A percentile compares a stretch with the other conserved stretches of the same genome.
Conservation (phyloP, 768 basidiomycete species). For the Suillus lakei region DNA sequence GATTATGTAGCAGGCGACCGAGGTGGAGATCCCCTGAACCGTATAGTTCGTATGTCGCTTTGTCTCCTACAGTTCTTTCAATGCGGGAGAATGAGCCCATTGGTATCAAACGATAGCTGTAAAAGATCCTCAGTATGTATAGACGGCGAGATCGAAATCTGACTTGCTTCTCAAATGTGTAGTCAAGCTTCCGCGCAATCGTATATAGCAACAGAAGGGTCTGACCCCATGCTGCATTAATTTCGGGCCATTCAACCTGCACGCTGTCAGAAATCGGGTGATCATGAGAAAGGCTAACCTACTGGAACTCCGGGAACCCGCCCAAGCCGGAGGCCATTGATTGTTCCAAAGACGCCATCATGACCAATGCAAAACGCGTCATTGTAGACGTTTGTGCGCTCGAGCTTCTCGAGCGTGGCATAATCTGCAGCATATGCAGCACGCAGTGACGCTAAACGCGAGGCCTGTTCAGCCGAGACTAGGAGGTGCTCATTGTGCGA, state of each 20-base stretch:
- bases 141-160: neutral
- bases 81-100: constrained; percentile 96
- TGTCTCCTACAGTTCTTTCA: constrained; percentile 81
- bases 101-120: constrained; percentile 87
- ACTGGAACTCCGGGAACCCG: constrained; percentile 85
- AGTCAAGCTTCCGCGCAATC: constrained; percentile 90
- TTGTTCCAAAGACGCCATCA: constrained; percentile 96
- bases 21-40: constrained; percentile 93
- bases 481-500: constrained; percentile 75
- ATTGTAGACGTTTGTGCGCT: constrained; percentile 93
- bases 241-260: constrained; percentile 97
- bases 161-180: constrained; percentile 81
- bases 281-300: constrained; percentile 31
- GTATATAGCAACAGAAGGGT: constrained; percentile 91
- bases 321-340: constrained; percentile 92
- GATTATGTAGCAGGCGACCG: constrained; percentile 88
- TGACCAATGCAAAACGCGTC: constrained; percentile 96
- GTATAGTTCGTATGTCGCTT: constrained; percentile 88
- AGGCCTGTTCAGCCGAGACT: constrained; percentile 64
- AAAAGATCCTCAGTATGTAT: constrained; percentile 15
- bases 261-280: constrained; percentile 18
- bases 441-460: constrained; percentile 72
- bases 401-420: constrained; percentile 79
- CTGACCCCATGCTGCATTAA: constrained; percentile 99
- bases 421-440: constrained; percentile 82